phyloP scores from a whole-genome alignment of 1,284 basidiomycete species.

The Moesziomyces sp. region DNA sequence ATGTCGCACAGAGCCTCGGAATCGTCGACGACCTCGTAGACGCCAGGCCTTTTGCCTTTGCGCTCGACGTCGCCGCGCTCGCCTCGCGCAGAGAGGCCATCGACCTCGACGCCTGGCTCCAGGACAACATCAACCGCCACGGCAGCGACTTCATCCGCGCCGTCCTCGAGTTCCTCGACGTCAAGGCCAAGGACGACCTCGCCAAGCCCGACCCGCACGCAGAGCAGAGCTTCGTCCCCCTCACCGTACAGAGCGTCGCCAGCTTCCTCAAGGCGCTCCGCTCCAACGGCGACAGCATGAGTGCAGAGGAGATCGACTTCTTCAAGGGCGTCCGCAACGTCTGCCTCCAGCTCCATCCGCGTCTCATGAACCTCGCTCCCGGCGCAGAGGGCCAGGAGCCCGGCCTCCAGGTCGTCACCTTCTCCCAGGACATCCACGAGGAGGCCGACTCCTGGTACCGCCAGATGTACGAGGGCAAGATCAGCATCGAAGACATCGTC shows the following conservation, averaged over 20 bases:
- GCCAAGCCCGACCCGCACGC: slow-evolving; percentile 64
- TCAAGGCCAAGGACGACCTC: slow-evolving; percentile 64
- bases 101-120: slow-evolving; percentile 95
- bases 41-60: slow-evolving; percentile 84
- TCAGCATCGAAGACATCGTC: slow-evolving; percentile 93
- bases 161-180: slow-evolving; percentile 64
- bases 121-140: slow-evolving; percentile 81
- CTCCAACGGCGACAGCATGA: slow-evolving; percentile 68
- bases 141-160: slow-evolving; percentile 87
- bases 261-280: slow-evolving; percentile 64
- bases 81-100: slow-evolving; percentile 92
- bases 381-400: slow-evolving; percentile 84
- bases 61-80: slow-evolving; percentile 84
- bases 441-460: slow-evolving; percentile 92
- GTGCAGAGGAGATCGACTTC: slow-evolving; percentile 80
- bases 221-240: slow-evolving; percentile 62
- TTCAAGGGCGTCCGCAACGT: slow-evolving; percentile 92
- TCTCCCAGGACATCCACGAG: slow-evolving; percentile 86
- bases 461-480: slow-evolving; percentile 93
- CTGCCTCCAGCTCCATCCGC: slow-evolving; percentile 94
- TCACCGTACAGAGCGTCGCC: slow-evolving; percentile 64
- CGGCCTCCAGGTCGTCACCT: slow-evolving; percentile 88
- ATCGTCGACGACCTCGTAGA: slow-evolving; percentile 88
- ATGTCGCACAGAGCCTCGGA: slow-evolving; percentile 94
- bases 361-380: slow-evolving; percentile 93